phyloP scores from a whole-genome alignment of 1,284 basidiomycete genomes.

The Schizophyllum amplum region DNA sequence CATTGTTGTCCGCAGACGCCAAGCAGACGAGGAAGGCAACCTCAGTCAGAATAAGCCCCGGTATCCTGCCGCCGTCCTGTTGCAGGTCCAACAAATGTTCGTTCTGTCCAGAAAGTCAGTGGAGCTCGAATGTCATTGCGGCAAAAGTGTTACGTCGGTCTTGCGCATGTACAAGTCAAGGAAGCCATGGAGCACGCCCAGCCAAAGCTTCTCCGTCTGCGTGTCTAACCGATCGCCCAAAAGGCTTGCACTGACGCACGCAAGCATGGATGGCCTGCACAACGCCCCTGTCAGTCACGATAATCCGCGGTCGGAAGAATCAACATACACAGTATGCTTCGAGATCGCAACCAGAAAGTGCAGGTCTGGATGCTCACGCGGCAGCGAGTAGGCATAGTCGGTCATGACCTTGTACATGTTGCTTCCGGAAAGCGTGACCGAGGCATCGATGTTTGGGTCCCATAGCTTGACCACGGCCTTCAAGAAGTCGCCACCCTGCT shows the following conservation, averaged over 20 bases:
- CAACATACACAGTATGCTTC: conserved; percentile 20
- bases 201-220: conserved; percentile 59
- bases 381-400: background rate
- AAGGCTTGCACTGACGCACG: conserved; percentile 50
- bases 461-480: conserved; percentile 43
- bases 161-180: conserved; percentile 46
- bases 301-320: too few relatives aligned
- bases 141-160: conserved; percentile 33
- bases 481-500: conserved; percentile 38
- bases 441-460: conserved; percentile 51
- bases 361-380: background rate
- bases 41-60: conserved; percentile 60
- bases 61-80: conserved; percentile 38
- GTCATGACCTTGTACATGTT: conserved; percentile 31
- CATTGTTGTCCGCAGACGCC: conserved; percentile 55
- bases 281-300: conserved; percentile 12
- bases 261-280: conserved; percentile 44
- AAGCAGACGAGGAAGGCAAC: conserved; percentile 64
- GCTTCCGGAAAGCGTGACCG: conserved; percentile 53
- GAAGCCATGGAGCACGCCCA: conserved; percentile 51
- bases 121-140: background rate
- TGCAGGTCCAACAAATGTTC: conserved; percentile 41
- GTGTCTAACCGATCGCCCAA: conserved; percentile 49
- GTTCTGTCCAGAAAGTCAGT: conserved; percentile 20
- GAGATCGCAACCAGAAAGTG: conserved; percentile 24